phyloP scores from a whole-genome alignment of 129 eudicot genomes.

The Lactuca saligna region DNA sequence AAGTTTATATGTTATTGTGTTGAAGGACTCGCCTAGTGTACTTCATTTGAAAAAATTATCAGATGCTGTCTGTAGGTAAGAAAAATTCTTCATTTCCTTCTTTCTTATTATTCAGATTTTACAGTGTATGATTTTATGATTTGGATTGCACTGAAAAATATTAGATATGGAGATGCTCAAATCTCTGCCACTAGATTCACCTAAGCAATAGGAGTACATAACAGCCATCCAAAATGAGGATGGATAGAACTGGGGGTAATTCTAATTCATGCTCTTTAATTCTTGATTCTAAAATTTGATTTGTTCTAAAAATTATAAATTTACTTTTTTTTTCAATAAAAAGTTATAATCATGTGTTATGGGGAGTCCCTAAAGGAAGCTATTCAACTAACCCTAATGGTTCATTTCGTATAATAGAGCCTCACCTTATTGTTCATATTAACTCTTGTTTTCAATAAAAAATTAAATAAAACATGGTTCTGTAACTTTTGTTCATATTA shows the following conservation, averaged over 20 bases:
- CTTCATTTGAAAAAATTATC: constrained; percentile 71
- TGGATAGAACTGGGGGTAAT: too few relatives aligned
- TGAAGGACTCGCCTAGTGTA: constrained; percentile 88
- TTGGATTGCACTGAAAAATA: constrained; percentile 17
- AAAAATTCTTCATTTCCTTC: constrained; percentile 7
- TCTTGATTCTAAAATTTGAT: background rate
- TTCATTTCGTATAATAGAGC: too few relatives aligned
- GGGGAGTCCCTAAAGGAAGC: too few relatives aligned
- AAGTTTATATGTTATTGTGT: constrained; percentile 10
- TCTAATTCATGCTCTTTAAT: constrained; percentile 12
- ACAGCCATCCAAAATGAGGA: constrained; percentile 42
- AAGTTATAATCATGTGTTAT: too few relatives aligned
- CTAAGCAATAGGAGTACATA: constrained; percentile 74
- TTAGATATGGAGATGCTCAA: constrained; percentile 58
- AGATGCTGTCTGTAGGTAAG: constrained; percentile 32
- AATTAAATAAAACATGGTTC: too few relatives aligned
- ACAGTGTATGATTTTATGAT: background rate
- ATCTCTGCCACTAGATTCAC: constrained; percentile 81
- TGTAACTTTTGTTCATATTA: too few relatives aligned
- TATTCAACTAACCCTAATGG: too few relatives aligned
- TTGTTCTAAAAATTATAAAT: too few relatives aligned
- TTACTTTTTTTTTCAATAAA: too few relatives aligned
- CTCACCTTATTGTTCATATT: too few relatives aligned
- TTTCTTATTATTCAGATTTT: background rate
- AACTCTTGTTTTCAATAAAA: too few relatives aligned